Base-by-base conservation (phyloP, 1,284 basidiomycete genomes). In the Melanopsichium pennsylvanicum region DNA sequence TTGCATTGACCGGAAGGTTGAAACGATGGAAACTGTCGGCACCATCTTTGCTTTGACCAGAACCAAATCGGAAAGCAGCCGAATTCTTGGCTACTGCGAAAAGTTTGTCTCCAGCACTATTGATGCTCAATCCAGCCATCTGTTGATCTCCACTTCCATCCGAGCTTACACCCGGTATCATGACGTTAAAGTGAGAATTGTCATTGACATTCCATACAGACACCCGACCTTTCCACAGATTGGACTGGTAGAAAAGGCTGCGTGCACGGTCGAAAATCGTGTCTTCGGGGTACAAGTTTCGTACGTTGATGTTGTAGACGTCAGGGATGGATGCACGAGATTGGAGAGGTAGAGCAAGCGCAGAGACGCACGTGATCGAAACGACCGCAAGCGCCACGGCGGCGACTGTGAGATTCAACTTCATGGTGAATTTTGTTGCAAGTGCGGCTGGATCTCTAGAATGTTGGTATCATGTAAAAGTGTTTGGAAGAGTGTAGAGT, bases 1-100 rank as follows among this genome's bases (percentile, higher is more conserved):
- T 39, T 39, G 68, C 58, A 12, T 37, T 56, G 15, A 67, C 46
- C 10, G 77, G 77, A 2, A 79, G 66, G 41, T 74, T 41, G 56
- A 78, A 79, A 9, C 68, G 60, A 46, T 78, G 76, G 70, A 78
- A 79, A 16, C 71, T 70, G 39, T 64, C 71, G 8, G 75, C 52
- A 18, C 77, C 77, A 22, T 58, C 40, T 26, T 54, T 54, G 32
- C 41, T 38, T 42, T 79, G 76, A 22, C 61, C 60, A 2, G 39
- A 9, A 11, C 51, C 72, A 35, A 79, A 79, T 13, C 71, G 50
- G 57, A 79, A 79, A 15, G 76, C 75, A 12, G 56, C 56, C 1
- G 62, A 33, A 42, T 78, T 73, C 54, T 79, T 79, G 18, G 75
- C 71, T 3, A 79, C 77, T 8, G 70, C 75, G 42, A 67, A 79